These are phyloP conservation scores for Penicillium expansum DNA, from an alignment of 2,329 filamentous ascomycete genomes.

Conservation along the genomic window DNA sequence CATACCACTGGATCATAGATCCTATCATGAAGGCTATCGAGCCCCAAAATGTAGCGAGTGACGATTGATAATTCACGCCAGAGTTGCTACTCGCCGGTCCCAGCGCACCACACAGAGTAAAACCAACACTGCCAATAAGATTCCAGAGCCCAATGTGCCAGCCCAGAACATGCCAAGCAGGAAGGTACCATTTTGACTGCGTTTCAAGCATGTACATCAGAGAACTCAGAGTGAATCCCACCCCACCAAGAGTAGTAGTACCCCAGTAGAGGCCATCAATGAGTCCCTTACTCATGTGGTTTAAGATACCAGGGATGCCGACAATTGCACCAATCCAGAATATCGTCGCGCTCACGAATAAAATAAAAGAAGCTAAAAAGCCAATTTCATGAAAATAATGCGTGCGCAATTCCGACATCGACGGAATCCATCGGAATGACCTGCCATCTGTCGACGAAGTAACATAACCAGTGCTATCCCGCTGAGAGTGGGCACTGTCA, in stretches of 20 bases:
- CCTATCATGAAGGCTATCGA: slow-evolving; percentile 46
- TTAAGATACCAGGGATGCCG: slow-evolving; percentile 56
- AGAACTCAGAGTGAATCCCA: slow-evolving; percentile 59
- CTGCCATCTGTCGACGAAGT: slow-evolving; percentile 18
- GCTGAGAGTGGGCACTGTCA: neutral
- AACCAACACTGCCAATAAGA: slow-evolving; percentile 61
- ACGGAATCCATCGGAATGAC: slow-evolving; percentile 61
- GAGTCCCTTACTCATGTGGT: slow-evolving; percentile 49
- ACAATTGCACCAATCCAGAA: slow-evolving; percentile 65
- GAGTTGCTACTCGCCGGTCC: slow-evolving; percentile 48
- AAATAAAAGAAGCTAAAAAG: slow-evolving; percentile 58
- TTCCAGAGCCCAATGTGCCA: slow-evolving; percentile 70
- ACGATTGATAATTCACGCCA: slow-evolving; percentile 49
- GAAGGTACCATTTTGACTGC: slow-evolving; percentile 61
- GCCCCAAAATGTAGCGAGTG: slow-evolving; percentile 47
- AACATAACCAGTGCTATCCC: slow-evolving; percentile 1
- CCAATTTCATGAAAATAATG: slow-evolving; percentile 63
- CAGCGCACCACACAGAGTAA: slow-evolving; percentile 60
- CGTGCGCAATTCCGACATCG: slow-evolving; percentile 53
- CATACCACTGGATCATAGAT: slow-evolving; percentile 50
- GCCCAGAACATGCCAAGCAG: slow-evolving; percentile 56
- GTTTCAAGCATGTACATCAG: slow-evolving; percentile 65
- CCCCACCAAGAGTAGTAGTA: slow-evolving; percentile 59
- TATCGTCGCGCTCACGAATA: slow-evolving; percentile 59
- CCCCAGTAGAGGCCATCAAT: slow-evolving; percentile 59